Percentiles rank a stretch among this genome's conserved stretches.
phyloP scores from a whole-genome alignment of 2,329 filamentous ascomycete species.

The Ceratocystis diversiconidia region DNA sequence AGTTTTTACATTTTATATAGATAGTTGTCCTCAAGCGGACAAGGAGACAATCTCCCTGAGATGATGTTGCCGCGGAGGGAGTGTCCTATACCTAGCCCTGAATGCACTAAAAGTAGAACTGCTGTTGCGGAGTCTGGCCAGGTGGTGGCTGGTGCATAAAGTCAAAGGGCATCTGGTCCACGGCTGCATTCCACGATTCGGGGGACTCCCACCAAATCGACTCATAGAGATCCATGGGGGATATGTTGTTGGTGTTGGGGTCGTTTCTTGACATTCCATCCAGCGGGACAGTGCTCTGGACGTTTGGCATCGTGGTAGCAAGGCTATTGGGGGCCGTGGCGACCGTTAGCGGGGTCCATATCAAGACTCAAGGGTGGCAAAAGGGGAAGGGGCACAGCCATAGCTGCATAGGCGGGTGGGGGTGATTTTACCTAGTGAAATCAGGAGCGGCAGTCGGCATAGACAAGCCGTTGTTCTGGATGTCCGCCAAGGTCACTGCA shows the following conservation, averaged over 20 bases:
- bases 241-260: constrained; percentile 41
- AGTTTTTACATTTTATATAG: neutral
- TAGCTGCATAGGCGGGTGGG: neutral
- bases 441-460: constrained; percentile 27
- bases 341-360: constrained; percentile 16
- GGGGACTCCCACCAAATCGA: constrained; percentile 54
- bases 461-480: constrained; percentile 41
- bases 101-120: constrained; percentile 38
- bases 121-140: constrained; percentile 42
- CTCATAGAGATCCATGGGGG: constrained; percentile 53
- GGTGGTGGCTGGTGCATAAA: constrained; percentile 46
- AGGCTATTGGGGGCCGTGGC: constrained; percentile 10
- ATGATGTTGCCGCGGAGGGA: no score
- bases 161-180: constrained; percentile 46
- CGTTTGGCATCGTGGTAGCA: constrained; percentile 14
- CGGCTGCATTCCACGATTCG: constrained; percentile 42
- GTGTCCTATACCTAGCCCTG: no score
- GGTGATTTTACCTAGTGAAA: constrained; percentile 28
- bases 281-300: constrained; percentile 24
- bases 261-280: constrained; percentile 37
- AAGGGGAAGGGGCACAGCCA: neutral
- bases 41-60: neutral
- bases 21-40: neutral
- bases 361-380: constrained; percentile 1
- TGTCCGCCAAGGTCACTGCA: constrained; percentile 49